phyloP scores from a whole-genome alignment of 371 early-diverging fungal genomes.

The Blyttiomyces sp. region DNA sequence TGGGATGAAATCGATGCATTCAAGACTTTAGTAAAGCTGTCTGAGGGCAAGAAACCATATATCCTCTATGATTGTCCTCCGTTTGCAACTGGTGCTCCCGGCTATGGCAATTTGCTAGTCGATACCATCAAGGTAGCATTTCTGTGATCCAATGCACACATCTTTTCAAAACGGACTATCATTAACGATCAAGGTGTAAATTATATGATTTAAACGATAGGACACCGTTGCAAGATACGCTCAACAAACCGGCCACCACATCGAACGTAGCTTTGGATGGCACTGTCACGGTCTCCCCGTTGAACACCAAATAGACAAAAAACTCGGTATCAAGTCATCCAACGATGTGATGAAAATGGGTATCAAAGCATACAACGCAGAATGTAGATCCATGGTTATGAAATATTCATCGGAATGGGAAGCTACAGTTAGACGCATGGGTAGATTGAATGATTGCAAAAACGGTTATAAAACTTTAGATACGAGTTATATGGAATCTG shows the following conservation, averaged over 20 bases:
- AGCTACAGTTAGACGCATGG: conserved; percentile 94
- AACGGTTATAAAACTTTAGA: conserved; percentile 98
- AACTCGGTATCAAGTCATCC: conserved; percentile 84
- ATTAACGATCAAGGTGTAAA: not conserved
- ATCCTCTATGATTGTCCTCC: conserved; percentile 99
- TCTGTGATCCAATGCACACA: not conserved
- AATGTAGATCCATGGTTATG: conserved; percentile 99
- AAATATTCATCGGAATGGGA: conserved; percentile 97
- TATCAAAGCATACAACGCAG: conserved; percentile 98
- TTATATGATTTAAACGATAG: conserved; percentile 28
- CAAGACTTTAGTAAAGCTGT: conserved; percentile 88
- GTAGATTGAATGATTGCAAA: conserved; percentile 96
- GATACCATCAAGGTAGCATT: conserved; percentile 97
- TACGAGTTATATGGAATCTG: conserved; percentile 95
- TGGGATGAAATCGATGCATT: conserved; percentile 99
- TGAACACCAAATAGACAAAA: conserved; percentile 99
- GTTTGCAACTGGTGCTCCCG: conserved; percentile 99
- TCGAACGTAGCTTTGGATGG: conserved; percentile 99
- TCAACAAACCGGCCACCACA: conserved; percentile 94
- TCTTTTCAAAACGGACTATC: not conserved
- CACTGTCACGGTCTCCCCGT: conserved; percentile 99
- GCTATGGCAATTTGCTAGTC: conserved; percentile 99
- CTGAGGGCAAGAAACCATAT: conserved; percentile 82
- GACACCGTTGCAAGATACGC: conserved; percentile 99
- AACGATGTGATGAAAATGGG: conserved; percentile 97